Base-by-base conservation (phyloP, 169 alveolate species). In the Plasmodium yoelii region DNA sequence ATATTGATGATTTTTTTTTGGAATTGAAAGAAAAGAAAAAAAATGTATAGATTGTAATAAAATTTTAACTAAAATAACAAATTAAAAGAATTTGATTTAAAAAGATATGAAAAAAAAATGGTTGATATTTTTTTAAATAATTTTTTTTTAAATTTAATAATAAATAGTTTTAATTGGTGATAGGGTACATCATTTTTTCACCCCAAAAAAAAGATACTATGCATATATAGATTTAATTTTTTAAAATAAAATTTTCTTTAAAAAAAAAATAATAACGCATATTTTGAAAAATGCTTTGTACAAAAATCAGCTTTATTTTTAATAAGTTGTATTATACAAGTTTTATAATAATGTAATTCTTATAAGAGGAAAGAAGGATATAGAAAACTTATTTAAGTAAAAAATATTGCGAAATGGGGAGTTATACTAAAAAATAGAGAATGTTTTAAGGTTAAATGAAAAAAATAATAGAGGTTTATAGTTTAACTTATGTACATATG, bases 271-370 rank as follows among this genome's bases (percentile, higher is more conserved):
- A 57, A 10, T 57, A 51, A 2, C 65, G 19, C n/a, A n/a, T 15
- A n/a, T 57, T n/a, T 18, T 8, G 65, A 8, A 24, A 57, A 57
- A 57, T 57, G 42, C 65, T 57, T 57, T 57, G n/a, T 57, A 57
- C 28, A 18, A 57, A 18, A n/a, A 57, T n/a, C 42, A n/a, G 19
- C 65, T 13, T 57, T 15, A 18, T 15, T 51, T 51, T 51, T 51
- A 51, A 51, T 12, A 51, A 51, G 19, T 15, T 12, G 26, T 19
- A 57, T 57, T 57, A 57, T 8, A 51, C 0, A 19, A 57, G 34
- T 57, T 57, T 18, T 57, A 8, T 24, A 57, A 57, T n/a, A 57
- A 57, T 57, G 65, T 24, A 19, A 57, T 8, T 15, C 34, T 57
- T 19, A n/a, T 15, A n/a, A 12, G 26, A 18, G 26, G 26, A 12